A percentile compares a stretch with the other conserved stretches of the same genome.
Conservation (phyloP, 371 early-diverging fungal species). For the Mortierella sp. region DNA sequence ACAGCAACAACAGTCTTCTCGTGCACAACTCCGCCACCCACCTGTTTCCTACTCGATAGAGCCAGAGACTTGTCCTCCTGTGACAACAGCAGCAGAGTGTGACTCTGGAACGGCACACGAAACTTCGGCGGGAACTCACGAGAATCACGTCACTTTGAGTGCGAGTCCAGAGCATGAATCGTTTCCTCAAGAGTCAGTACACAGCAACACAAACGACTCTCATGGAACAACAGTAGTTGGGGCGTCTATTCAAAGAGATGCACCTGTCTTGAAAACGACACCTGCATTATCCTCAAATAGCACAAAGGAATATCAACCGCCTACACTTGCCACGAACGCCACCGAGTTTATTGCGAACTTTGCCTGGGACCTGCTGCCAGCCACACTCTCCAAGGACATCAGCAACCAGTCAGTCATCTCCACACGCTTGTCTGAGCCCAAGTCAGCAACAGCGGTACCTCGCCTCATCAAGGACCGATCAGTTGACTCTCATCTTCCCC, state of each 20-base stretch:
- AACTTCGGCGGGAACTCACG: background rate
- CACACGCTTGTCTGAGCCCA: background rate
- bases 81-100: background rate
- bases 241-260: background rate
- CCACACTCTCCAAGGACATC: background rate
- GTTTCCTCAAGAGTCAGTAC: too few species aligned
- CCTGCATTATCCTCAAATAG: background rate
- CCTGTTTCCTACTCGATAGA: background rate
- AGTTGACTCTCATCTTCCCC: background rate
- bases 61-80: background rate
- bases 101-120: background rate
- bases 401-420: background rate
- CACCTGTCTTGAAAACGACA: background rate
- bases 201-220: background rate
- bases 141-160: background rate
- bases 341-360: background rate
- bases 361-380: background rate
- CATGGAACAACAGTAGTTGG: background rate
- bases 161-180: background rate
- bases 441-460: background rate
- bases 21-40: background rate
- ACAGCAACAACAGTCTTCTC: background rate
- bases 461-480: background rate
- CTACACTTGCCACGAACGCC: background rate
- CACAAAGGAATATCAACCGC: background rate